These are phyloP conservation scores for Blastocystis sp. DNA, from an alignment of 352 stramenopile genomes.

Conservation along the genomic window DNA sequence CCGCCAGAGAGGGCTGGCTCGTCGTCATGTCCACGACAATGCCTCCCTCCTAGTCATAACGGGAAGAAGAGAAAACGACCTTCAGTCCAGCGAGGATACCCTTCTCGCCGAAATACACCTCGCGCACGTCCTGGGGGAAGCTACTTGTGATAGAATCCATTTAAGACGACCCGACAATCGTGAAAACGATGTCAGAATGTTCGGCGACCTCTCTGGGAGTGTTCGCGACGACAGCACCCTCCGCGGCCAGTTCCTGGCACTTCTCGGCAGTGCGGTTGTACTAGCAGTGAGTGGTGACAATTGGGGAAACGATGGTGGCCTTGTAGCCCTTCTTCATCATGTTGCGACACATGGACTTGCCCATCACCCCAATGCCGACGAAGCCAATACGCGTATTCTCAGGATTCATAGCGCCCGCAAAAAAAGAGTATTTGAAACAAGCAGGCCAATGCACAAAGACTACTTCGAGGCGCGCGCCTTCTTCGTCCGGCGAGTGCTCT, in stretches of 20 bases:
- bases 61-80: neutral
- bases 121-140: conserved; percentile 76
- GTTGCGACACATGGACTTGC: conserved; percentile 82
- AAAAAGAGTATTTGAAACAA: conserved; percentile 4
- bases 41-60: conserved; percentile 73
- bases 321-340: conserved; percentile 82
- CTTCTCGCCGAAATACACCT: conserved; percentile 70
- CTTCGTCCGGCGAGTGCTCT: neutral
- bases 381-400: conserved; percentile 76
- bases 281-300: neutral
- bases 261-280: conserved; percentile 80
- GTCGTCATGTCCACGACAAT: conserved; percentile 86
- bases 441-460: neutral
- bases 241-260: conserved; percentile 78
- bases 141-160: neutral
- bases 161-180: conserved; percentile 80
- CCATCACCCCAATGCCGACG: conserved; percentile 83
- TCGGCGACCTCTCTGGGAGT: conserved; percentile 81
- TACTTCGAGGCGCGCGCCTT: neutral
- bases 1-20: conserved; percentile 80
- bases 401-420: conserved; percentile 41
- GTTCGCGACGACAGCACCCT: conserved; percentile 77
- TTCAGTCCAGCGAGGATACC: conserved; percentile 68
- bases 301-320: conserved; percentile 75
- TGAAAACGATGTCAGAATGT: conserved; percentile 82